A percentile compares a stretch with the other conserved stretches of the same genome.
Conservation (phyloP, 371 early-diverging fungal species). For the Syncephalis plumigaleata region DNA sequence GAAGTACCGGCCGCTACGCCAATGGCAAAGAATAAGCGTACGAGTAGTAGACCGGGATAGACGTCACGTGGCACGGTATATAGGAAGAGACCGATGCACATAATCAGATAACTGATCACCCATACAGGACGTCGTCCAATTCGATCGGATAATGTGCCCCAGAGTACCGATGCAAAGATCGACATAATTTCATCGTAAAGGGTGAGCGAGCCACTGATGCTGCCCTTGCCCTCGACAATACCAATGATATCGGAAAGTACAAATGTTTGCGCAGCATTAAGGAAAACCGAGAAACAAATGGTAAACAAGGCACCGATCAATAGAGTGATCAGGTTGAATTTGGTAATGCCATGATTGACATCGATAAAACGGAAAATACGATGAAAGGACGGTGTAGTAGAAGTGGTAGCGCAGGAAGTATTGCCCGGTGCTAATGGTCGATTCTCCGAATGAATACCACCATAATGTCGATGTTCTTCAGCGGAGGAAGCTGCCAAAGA, state of each 20-base stretch:
- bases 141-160: slow-evolving; percentile 32
- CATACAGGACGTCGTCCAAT: slow-evolving; percentile 29
- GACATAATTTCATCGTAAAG: slow-evolving; percentile 45
- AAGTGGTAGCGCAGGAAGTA: too few species aligned
- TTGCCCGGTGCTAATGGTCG: too few species aligned
- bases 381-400: too few species aligned
- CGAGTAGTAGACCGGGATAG: slow-evolving; percentile 24
- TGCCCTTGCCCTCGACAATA: slow-evolving; percentile 1
- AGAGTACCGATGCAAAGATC: slow-evolving; percentile 18
- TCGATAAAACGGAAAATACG: slow-evolving; percentile 10
- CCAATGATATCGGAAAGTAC: slow-evolving; percentile 11
- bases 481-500: too few species aligned
- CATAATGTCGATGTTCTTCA: too few species aligned
- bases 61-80: slow-evolving; percentile 21
- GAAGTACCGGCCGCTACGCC: slow-evolving; percentile 48
- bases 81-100: slow-evolving; percentile 19
- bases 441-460: too few species aligned
- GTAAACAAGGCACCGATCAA: slow-evolving; percentile 30
- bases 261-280: slow-evolving; percentile 18
- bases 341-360: slow-evolving; percentile 22
- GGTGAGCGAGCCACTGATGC: slow-evolving; percentile 17
- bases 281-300: slow-evolving; percentile 30
- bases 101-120: slow-evolving; percentile 19
- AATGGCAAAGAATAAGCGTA: slow-evolving; percentile 34
- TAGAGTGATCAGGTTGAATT: slow-evolving; percentile 26